Base-by-base conservation (phyloP, 495 filamentous ascomycete species). In the Delitschia confertaspora region DNA sequence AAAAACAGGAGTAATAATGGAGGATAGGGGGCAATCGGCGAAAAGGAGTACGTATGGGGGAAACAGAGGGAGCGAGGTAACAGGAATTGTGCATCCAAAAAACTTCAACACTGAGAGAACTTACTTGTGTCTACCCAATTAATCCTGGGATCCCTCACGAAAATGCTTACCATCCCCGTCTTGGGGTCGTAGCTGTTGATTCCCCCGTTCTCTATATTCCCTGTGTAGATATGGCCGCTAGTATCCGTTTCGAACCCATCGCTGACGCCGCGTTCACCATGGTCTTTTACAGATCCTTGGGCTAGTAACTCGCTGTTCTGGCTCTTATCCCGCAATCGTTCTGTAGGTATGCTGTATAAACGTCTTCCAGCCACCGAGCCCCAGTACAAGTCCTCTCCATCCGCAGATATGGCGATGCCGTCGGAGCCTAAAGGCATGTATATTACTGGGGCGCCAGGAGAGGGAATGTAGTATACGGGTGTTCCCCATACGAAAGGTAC, bases 401-500 rank as follows among this genome's bases (percentile, higher is more conserved):
- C 60, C 1, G 63, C 60, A 17, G 54, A 61, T 11, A 67, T 32
- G 0, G 66, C 57, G 34, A 67, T 63, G 16, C 66, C 66, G 38
- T 69, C 66, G 9, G 60, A 32, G 47, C 66, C 66, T 39, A 65
- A 59, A 22, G 33, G 31, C 16, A 51, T 25, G 32, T 56, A 59
- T 6, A 42, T 47, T 17, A 64, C 52, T 11, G 60, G 57, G 24
- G 20, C 18, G 2, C 45, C 55, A 11, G 53, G 46, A 3, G 40
- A 46, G 2, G 53, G 55, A 5, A 57, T 45, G 9, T 38, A 48
- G 46, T 67, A 68, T 0, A 67, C 24, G 0, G 59, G 53, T 8
- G 51, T 35, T 11, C 66, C 66, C 66, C 66, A 72, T 4, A 70
- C 60, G 40, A 62, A 69, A 0, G 65, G 58, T 3, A 69, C 31